Percentiles rank a stretch among this genome's conserved stretches.
These are phyloP conservation scores for Auriscalpium orientale DNA, from an alignment of 768 basidiomycete species.

Conservation along the genomic window DNA sequence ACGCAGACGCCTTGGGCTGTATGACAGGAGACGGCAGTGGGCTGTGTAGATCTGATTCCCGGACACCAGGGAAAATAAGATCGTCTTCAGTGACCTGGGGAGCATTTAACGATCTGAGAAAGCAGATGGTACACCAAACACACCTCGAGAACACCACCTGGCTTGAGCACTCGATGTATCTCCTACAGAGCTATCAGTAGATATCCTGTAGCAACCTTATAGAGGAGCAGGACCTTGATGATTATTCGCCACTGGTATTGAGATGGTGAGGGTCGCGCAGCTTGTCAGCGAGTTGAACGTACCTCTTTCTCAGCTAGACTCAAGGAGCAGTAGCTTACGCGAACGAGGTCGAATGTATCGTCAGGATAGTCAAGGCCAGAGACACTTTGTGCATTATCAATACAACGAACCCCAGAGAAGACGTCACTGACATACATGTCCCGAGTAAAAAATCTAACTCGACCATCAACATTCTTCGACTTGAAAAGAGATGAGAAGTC, in stretches of 20 bases:
- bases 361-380: background rate
- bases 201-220: background rate
- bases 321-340: conserved; percentile 11
- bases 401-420: background rate
- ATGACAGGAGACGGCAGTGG: conserved; percentile 1
- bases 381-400: background rate
- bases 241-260: conserved; percentile 10
- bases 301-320: conserved; percentile 14
- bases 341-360: conserved; percentile 13
- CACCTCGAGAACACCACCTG: conserved; percentile 60
- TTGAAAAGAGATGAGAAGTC: background rate
- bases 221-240: conserved; percentile 4
- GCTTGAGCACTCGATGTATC: conserved; percentile 55
- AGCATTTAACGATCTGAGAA: background rate
- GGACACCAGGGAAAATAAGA: conserved; percentile 55
- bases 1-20: background rate
- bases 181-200: conserved; percentile 37
- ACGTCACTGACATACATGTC: background rate
- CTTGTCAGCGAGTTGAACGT: background rate
- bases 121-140: conserved; percentile 3
- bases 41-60: conserved; percentile 2
- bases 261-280: background rate
- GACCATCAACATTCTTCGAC: background rate
- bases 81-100: conserved; percentile 66
- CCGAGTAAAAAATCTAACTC: background rate